Conservation (phyloP, 768 basidiomycete species). For the Calocybe indica region DNA sequence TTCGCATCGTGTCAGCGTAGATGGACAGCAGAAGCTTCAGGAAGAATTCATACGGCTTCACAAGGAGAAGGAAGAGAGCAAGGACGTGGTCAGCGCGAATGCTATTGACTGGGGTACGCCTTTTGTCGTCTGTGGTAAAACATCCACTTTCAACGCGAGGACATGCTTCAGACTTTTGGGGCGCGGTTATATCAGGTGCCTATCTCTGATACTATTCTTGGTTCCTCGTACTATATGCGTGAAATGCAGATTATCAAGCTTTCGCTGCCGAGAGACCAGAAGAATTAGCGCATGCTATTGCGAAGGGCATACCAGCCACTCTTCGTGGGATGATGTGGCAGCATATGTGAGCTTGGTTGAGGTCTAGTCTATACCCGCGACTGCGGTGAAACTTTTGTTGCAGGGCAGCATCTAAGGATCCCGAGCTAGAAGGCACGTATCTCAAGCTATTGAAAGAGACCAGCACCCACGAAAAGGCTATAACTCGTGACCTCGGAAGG, state of each 20-base stretch:
- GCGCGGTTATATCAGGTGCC: conserved; percentile 80
- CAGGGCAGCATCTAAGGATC: conserved; percentile 93
- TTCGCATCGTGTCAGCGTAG: conserved; percentile 42
- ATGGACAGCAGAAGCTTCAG: conserved; percentile 66
- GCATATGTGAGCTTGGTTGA: conserved; percentile 56
- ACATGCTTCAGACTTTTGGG: conserved; percentile 80
- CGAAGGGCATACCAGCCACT: conserved; percentile 83
- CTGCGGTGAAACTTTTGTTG: not conserved
- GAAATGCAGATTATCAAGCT: conserved; percentile 67
- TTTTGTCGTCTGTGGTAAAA: not conserved
- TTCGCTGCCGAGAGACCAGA: conserved; percentile 79
- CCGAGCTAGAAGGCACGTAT: conserved; percentile 79
- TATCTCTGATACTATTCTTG: not conserved
- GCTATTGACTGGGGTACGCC: conserved; percentile 74
- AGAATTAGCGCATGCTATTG: conserved; percentile 83
- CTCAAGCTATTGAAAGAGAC: conserved; percentile 73
- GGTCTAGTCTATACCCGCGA: conserved; percentile 1
- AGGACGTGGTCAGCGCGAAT: conserved; percentile 29
- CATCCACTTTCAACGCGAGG: not conserved
- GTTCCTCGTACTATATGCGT: not conserved
- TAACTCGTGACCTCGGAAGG: conserved; percentile 87
- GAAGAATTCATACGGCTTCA: conserved; percentile 72
- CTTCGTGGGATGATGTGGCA: conserved; percentile 96
- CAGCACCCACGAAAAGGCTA: conserved; percentile 91
- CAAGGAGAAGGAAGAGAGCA: conserved; percentile 41